Base-by-base conservation (phyloP, 176 grass and related monocot species). In the Aegilops umbellulata region DNA sequence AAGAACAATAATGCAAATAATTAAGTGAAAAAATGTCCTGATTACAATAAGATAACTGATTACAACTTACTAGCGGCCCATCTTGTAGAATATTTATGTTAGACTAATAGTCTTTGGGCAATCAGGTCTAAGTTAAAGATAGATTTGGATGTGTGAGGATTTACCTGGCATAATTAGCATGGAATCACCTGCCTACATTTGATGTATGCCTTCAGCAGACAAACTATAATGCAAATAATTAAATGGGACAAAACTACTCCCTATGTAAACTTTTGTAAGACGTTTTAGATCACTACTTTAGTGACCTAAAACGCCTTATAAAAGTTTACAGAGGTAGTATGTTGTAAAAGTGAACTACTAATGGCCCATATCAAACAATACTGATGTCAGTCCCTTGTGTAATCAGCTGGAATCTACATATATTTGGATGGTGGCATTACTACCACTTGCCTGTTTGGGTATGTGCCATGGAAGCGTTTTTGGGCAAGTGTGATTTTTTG, bases 381-480 rank as follows among this genome's bases (percentile, higher is more conserved):
- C 41, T 25, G 46, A 55, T 32, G 46, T 39, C 23, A 51, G 41
- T 41, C 19, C 9, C 6, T 86, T 78, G 55, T 13, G 14, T 17
- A 34, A 34, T 82, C 41, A 51, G 36, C 2, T 77, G 70, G 19
- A 71, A 30, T 73, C 42, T 72, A 9, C 13, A 22, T 30, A 46
- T 41, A 78, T 65, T 58, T 69, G 67, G 10, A 35, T 79, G 57
- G 31, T 73, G 57, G 24, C 24, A 65, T 86, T 79, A 44, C 74
- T 73, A 22, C 42, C 34, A 44, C 57, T 25, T 83, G 23, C 55
- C 55, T 78, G 41, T 78, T 70, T 41, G 8, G 77, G 63, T 51
- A 73, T 82, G 17, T 78, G 15, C 47, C 24, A 65, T 38, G 61
- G 16, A 57, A 55, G 24, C 20, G 69, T 29, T 65, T 86, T 83